These are phyloP conservation scores for Trichosporon coremiiforme DNA, from an alignment of 1,284 basidiomycete species.

Conservation along the genomic window DNA sequence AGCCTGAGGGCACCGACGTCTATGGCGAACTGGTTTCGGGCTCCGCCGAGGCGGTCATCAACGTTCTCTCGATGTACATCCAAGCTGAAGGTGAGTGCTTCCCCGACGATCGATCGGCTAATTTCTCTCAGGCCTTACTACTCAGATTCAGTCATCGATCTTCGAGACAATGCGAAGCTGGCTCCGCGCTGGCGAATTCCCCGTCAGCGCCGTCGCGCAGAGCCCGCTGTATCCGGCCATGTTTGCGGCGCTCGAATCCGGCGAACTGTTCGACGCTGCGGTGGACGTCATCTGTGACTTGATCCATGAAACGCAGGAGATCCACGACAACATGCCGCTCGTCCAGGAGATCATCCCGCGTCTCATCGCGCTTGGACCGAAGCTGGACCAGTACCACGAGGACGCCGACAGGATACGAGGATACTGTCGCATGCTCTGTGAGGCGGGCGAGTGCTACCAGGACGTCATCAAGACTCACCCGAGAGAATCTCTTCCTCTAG, in stretches of 20 bases:
- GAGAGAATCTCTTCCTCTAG: slow-evolving; percentile 87
- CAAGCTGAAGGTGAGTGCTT: slow-evolving; percentile 72
- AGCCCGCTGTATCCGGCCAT: slow-evolving; percentile 81
- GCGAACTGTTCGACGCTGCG: slow-evolving; percentile 86
- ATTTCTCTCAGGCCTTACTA: slow-evolving; percentile 72
- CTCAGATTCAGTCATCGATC: slow-evolving; percentile 80
- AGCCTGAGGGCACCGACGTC: slow-evolving; percentile 34
- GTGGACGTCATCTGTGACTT: slow-evolving; percentile 91
- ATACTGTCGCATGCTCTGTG: slow-evolving; percentile 86
- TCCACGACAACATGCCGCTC: slow-evolving; percentile 87
- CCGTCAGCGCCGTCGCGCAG: slow-evolving; percentile 66
- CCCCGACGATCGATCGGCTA: background rate
- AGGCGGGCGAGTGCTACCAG: slow-evolving; percentile 95
- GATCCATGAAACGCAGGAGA: slow-evolving; percentile 97
- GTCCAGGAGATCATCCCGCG: slow-evolving; percentile 85
- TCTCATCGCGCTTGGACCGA: slow-evolving; percentile 71
- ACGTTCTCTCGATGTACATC: slow-evolving; percentile 84
- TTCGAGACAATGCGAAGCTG: slow-evolving; percentile 85
- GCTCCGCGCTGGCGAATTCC: slow-evolving; percentile 84
- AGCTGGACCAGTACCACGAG: slow-evolving; percentile 63
- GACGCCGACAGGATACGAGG: slow-evolving; percentile 89
- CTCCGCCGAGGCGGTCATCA: slow-evolving; percentile 73
- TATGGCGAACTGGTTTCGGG: slow-evolving; percentile 66
- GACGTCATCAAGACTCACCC: slow-evolving; percentile 85
- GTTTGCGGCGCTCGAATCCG: slow-evolving; percentile 80